Evolutionary conservation across 2,329 filamentous ascomycete genomes (phyloP).

Genomic region (Penicillium sp.): DNA sequence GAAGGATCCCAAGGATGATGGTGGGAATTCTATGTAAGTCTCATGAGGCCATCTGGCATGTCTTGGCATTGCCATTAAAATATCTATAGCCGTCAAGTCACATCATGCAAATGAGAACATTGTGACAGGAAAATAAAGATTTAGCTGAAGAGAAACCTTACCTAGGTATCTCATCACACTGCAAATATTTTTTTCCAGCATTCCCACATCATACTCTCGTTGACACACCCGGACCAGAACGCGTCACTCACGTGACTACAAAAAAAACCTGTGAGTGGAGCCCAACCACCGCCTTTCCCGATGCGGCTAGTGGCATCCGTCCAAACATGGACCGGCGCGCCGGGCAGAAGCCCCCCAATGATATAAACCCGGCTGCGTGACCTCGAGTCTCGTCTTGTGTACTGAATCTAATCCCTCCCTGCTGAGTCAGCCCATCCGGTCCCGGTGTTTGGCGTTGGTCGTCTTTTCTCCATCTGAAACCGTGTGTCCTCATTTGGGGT

Average conservation of each 20-base stretch:
- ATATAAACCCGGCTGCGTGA: conserved; percentile 46
- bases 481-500: conserved; percentile 7
- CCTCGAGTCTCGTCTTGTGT: conserved; percentile 34
- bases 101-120: not conserved
- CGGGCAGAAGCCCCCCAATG: conserved; percentile 39
- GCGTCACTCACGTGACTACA: conserved; percentile 19
- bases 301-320: conserved; percentile 27
- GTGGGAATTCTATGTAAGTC: conserved; percentile 12
- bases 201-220: not conserved
- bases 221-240: not conserved
- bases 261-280: conserved; percentile 23
- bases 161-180: no score
- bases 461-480: conserved; percentile 13
- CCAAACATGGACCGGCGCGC: conserved; percentile 41
- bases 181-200: no score
- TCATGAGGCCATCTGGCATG: conserved; percentile 33
- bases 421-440: conserved; percentile 21
- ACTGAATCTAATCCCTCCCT: conserved; percentile 24
- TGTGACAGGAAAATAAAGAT: no score
- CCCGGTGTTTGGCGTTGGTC: conserved; percentile 18
- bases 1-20: conserved; percentile 13
- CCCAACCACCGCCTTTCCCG: conserved; percentile 29
- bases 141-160: no score
- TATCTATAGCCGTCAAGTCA: not conserved
- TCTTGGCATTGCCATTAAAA: conserved; percentile 25